Conservation (phyloP, 768 basidiomycete species). For the Suillus fuscotomentosus region DNA sequence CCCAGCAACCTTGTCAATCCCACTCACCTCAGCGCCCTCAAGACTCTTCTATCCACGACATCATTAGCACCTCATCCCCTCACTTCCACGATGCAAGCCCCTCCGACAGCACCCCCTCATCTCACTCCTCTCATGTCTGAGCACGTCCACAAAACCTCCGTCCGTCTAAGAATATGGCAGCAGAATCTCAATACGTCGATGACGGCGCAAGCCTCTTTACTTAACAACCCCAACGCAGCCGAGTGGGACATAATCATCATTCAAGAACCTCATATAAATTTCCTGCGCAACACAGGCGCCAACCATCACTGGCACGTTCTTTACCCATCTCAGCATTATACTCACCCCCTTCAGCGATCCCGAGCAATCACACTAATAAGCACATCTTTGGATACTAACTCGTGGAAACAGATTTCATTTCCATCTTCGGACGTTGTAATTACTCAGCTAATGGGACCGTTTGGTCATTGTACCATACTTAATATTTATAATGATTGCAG, state of each 20-base stretch:
- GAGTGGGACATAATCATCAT: background rate
- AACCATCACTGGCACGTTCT: background rate
- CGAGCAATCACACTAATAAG: background rate
- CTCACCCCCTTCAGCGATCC: background rate
- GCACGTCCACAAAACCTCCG: no score
- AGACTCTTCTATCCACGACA: no score
- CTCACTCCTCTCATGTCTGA: background rate
- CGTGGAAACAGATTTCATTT: background rate
- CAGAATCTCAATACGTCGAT: background rate
- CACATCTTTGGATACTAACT: background rate
- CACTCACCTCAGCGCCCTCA: no score
- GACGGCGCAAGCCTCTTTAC: background rate
- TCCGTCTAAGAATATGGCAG: background rate
- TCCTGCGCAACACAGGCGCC: background rate
- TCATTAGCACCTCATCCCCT: no score
- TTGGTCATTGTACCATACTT: no score
- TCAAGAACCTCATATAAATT: background rate
- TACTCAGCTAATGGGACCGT: background rate
- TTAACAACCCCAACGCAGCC: background rate
- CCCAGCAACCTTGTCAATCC: no score
- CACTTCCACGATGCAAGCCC: no score
- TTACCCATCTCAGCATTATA: rapidly evolving
- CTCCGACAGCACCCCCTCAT: no score
- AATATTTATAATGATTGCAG: no score
- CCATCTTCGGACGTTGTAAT: background rate